Evolutionary conservation across 306 rosid species (phyloP).

Genomic region (Leucaena leucocephala): DNA sequence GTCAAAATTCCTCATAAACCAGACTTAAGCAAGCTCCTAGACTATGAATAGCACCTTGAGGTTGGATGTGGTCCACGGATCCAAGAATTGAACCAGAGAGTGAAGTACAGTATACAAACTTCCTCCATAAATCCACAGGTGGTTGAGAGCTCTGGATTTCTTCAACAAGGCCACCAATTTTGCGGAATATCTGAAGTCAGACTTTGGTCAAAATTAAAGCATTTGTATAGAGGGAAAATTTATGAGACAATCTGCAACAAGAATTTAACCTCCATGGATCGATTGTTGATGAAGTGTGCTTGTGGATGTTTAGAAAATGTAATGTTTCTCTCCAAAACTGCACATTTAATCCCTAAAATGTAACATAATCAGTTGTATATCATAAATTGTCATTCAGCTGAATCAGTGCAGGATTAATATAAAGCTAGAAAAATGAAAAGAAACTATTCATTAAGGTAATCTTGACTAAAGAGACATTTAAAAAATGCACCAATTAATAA

Average conservation of each 20-base stretch:
- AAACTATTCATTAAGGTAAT: slow-evolving; percentile 9
- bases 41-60: slow-evolving; percentile 71
- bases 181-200: slow-evolving; percentile 72
- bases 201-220: slow-evolving; percentile 31
- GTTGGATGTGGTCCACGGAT: slow-evolving; percentile 91
- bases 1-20: slow-evolving; percentile 24
- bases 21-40: slow-evolving; percentile 27
- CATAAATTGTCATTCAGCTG: slow-evolving; percentile 15
- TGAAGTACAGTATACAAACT: slow-evolving; percentile 89
- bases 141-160: slow-evolving; percentile 90
- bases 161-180: slow-evolving; percentile 86
- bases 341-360: slow-evolving; percentile 70
- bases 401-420: slow-evolving; percentile 8
- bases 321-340: slow-evolving; percentile 69
- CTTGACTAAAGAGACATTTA: background rate
- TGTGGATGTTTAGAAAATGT: slow-evolving; percentile 75
- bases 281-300: slow-evolving; percentile 92
- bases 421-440: slow-evolving; percentile 11
- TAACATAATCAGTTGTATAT: background rate
- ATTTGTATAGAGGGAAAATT: slow-evolving; percentile 17
- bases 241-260: slow-evolving; percentile 24
- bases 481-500: slow-evolving; percentile 7
- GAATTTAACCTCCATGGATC: slow-evolving; percentile 87
- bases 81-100: slow-evolving; percentile 88
- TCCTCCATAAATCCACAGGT: slow-evolving; percentile 91